These are phyloP conservation scores for Blastobotrys persicus DNA, from an alignment of 1,139 yeast species.

Conservation along the genomic window DNA sequence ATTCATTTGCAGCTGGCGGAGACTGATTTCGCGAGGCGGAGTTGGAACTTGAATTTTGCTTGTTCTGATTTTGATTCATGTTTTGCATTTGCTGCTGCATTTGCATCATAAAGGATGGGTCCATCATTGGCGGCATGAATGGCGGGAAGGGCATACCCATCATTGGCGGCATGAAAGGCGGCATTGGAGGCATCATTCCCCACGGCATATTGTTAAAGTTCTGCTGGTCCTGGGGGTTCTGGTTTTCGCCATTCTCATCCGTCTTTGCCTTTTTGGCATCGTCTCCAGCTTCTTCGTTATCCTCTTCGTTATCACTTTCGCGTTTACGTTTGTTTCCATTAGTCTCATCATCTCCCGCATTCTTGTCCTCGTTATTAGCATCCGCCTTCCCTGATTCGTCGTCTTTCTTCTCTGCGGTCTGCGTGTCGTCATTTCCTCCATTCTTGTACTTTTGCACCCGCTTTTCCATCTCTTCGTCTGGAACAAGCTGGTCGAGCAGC, in stretches of 20 bases:
- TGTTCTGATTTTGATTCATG: not conserved
- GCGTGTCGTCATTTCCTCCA: constrained; percentile 21
- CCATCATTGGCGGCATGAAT: constrained; percentile 22
- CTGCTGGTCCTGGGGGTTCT: not conserved
- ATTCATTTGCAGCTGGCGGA: not conserved
- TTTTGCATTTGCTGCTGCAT: constrained; percentile 11
- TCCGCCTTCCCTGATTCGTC: not conserved
- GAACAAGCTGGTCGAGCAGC: constrained; percentile 65
- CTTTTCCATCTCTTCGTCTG: constrained; percentile 57
- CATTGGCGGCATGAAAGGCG: constrained; percentile 23
- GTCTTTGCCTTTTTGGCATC: constrained; percentile 13
- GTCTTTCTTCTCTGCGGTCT: constrained; percentile 34
- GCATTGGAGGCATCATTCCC: constrained; percentile 21
- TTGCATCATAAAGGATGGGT: constrained; percentile 19
- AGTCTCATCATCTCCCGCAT: constrained; percentile 10
- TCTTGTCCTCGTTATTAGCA: constrained; percentile 12
- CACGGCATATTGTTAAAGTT: constrained; percentile 16
- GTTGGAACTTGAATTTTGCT: not conserved
- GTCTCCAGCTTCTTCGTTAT: constrained; percentile 13
- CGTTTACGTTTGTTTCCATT: constrained; percentile 15
- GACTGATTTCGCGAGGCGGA: constrained; percentile 2
- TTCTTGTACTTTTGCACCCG: constrained; percentile 54
- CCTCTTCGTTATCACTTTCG: constrained; percentile 19
- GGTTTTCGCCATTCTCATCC: constrained; percentile 12
- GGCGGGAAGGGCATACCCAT: constrained; percentile 21